These are phyloP conservation scores for Penicillium salamii DNA, from an alignment of 495 filamentous ascomycete genomes.

Conservation along the genomic window DNA sequence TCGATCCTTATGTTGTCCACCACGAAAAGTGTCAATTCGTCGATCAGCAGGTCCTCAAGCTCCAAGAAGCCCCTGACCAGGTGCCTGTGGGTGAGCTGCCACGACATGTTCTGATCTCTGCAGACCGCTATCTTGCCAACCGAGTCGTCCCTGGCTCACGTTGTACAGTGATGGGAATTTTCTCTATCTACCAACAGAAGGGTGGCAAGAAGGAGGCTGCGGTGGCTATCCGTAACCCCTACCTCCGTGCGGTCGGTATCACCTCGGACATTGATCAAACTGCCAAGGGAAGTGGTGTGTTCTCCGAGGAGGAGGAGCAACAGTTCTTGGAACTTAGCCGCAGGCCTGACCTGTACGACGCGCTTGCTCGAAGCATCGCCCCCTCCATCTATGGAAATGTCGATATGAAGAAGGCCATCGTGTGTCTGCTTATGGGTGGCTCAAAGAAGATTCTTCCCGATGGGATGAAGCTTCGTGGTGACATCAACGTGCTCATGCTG, in stretches of 20 bases:
- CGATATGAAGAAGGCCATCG: constrained; percentile 98
- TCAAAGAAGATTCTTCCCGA: constrained; percentile 98
- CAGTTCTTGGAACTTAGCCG: constrained; percentile 94
- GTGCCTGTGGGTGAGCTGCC: constrained; percentile 97
- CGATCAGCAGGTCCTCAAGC: constrained; percentile 96
- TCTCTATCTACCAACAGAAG: constrained; percentile 94
- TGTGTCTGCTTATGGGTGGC: constrained; percentile 90
- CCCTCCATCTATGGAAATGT: constrained; percentile 95
- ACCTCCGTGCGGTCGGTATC: constrained; percentile 92
- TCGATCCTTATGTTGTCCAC: constrained; percentile 93
- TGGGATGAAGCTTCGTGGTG: constrained; percentile 96
- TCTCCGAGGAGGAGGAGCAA: constrained; percentile 95
- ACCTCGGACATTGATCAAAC: constrained; percentile 87
- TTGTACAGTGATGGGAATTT: constrained; percentile 95
- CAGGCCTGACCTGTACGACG: constrained; percentile 84
- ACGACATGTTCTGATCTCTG: constrained; percentile 88
- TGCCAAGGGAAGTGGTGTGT: constrained; percentile 78
- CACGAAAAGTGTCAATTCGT: constrained; percentile 96
- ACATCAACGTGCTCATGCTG: constrained; percentile 96
- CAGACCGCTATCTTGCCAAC: constrained; percentile 94
- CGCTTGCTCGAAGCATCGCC: constrained; percentile 88
- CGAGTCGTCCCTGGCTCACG: constrained; percentile 92
- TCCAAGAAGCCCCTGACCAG: constrained; percentile 97
- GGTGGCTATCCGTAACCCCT: constrained; percentile 93
- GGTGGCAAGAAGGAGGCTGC: constrained; percentile 80